phyloP scores from a whole-genome alignment of 305 asterid species.

The Nicotiana rustica region DNA sequence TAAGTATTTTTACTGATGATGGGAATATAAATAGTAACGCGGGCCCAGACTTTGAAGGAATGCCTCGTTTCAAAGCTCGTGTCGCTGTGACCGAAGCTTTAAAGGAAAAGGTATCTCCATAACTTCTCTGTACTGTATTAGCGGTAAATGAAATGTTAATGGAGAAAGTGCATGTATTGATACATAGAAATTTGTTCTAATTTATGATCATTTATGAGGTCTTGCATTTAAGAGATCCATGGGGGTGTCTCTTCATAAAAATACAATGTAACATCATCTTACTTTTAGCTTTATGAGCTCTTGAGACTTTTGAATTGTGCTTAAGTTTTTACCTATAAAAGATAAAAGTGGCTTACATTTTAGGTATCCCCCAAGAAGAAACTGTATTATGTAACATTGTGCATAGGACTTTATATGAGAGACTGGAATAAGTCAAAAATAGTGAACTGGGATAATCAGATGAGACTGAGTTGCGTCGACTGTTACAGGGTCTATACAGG shows the following conservation, averaged over 20 bases:
- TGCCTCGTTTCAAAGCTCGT: constrained; percentile 88
- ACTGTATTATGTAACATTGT: neutral
- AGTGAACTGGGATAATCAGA: neutral
- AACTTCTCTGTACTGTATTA: neutral
- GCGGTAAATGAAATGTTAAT: constrained; percentile 9
- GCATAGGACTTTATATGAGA: neutral
- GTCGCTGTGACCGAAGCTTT: constrained; percentile 71
- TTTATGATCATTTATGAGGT: neutral
- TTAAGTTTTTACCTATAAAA: neutral
- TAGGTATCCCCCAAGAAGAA: neutral
- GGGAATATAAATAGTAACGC: constrained; percentile 85
- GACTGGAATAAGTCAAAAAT: neutral
- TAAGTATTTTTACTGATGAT: constrained; percentile 83
- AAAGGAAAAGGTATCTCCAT: constrained; percentile 58
- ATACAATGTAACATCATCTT: neutral
- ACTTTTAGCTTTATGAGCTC: constrained; percentile 24
- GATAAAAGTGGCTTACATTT: neutral
- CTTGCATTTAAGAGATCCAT: neutral
- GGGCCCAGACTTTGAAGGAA: constrained; percentile 67
- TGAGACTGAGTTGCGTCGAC: neutral
- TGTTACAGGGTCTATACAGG: constrained; percentile 61
- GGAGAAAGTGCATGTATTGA: neutral
- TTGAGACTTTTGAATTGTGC: neutral
- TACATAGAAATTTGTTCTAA: neutral
- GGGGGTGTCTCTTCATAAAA: neutral